A percentile compares a stretch with the other conserved stretches of the same genome.
phyloP scores from a whole-genome alignment of 2,329 filamentous ascomycete species.

The Sclerotinia subarctica region DNA sequence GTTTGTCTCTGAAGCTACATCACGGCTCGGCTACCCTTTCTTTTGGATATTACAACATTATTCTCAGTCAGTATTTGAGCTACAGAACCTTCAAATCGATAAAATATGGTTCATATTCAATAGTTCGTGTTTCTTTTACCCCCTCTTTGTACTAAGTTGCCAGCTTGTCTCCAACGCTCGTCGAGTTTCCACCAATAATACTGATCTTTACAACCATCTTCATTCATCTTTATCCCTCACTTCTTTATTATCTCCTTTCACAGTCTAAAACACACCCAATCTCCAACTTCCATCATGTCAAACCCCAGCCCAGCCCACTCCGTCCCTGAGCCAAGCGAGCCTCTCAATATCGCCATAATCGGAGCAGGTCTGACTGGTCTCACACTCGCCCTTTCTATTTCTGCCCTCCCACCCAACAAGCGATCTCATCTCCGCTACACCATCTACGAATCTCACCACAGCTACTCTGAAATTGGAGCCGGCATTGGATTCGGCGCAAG shows the following conservation, averaged over 20 bases:
- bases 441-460: not conserved
- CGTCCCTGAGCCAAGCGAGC: not conserved
- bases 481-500: conserved; percentile 7
- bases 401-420: not conserved
- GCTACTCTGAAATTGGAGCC: conserved; percentile 8
- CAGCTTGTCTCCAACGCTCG: not conserved
- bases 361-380: not conserved
- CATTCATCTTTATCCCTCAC: too few species aligned
- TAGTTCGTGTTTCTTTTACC: not conserved
- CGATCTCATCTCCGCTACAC: not conserved
- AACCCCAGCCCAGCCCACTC: not conserved
- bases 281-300: not conserved
- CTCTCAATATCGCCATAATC: conserved; percentile 4
- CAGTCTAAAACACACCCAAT: too few species aligned
- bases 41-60: not conserved
- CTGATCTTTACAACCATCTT: not conserved
- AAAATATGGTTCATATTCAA: not conserved
- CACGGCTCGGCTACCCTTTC: not conserved
- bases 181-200: not conserved
- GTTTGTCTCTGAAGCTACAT: not conserved
- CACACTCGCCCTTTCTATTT: not conserved
- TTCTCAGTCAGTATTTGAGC: not conserved
- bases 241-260: not conserved
- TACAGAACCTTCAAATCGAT: not conserved
- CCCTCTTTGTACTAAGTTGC: not conserved